phyloP scores from a whole-genome alignment of 2,329 filamentous ascomycete genomes.

The Pseudogymnoascus verrucosus region DNA sequence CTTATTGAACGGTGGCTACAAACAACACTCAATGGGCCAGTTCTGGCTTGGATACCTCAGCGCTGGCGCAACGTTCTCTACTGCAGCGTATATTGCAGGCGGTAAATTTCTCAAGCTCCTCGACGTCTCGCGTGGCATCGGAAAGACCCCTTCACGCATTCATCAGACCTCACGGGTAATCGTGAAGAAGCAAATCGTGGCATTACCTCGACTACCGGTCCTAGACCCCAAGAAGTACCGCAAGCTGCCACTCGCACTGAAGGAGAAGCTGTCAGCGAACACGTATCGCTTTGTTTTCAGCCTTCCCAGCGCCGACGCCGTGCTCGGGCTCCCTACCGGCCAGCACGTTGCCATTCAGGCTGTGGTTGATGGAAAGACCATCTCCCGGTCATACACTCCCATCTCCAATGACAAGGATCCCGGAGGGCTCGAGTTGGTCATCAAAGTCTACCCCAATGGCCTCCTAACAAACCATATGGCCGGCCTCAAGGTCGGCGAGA shows the following conservation, averaged over 20 bases:
- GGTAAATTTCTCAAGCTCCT: neutral
- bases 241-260: conserved; percentile 16
- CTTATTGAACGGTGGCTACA: neutral
- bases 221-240: conserved; percentile 17
- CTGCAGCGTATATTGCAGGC: neutral
- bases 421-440: conserved; percentile 42
- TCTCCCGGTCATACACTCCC: conserved; percentile 35
- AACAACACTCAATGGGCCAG: neutral
- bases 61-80: conserved; percentile 1
- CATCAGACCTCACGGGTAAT: neutral
- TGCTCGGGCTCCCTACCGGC: conserved; percentile 35
- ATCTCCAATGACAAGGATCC: conserved; percentile 42
- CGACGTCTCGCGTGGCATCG: neutral
- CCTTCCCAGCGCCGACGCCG: conserved; percentile 24
- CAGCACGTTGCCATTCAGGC: conserved; percentile 34
- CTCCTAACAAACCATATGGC: conserved; percentile 43
- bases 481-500: conserved; percentile 39
- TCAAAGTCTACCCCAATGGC: conserved; percentile 45
- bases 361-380: conserved; percentile 26
- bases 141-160: neutral
- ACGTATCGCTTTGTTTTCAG: conserved; percentile 23
- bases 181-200: neutral
- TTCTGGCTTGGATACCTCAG: conserved; percentile 3
- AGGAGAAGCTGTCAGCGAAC: conserved; percentile 17
- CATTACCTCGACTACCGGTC: neutral